Base-by-base conservation (phyloP, 179 eudicot species). In the Corrigiola litoralis region DNA sequence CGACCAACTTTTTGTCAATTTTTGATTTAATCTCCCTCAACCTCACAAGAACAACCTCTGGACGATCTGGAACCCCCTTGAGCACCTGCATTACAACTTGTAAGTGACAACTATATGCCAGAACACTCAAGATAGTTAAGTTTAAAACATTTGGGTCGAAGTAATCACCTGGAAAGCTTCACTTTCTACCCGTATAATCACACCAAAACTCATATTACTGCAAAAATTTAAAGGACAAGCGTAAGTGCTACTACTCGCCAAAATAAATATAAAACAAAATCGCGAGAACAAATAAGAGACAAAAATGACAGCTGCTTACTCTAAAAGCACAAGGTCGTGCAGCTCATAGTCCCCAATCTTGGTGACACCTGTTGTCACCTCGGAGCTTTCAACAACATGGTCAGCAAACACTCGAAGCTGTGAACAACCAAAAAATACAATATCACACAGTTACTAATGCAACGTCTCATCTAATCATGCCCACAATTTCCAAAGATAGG, bases 351-450 rank as follows among this genome's bases (percentile, higher is more conserved):
- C 94, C 65, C 99, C 99, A 58, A 95, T 85, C 68, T 79, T 76
- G 28, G 97, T 95, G 51, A 90, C 76, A 40, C 99, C 99, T 53
- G 97, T 80, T 2, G 97, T 91, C 69, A 95, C 99, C 75, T 95
- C 99, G 34, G 99, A 95, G 77, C 96, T 95, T 76, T 95, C 95
- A 32, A 88, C 99, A 73, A 95, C 95, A 85, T 90, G 89, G 71
- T 95, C 99, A 33, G 99, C 90, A 79, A 95, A 91, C 8, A 95
- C 97, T 40, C 95, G 92, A 28, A 94, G 63, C 99, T 94, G 82
- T 46, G 74, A 36, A 52, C 17, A 56, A 24, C 50, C 32, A 58
- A 54, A 33, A 63, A 37, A 33, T 0, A 25, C 27, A 54, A 13
- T 45, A 4, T 6, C 36, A 40, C 8, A 51, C 27, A 18, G 14